Conservation (phyloP, 306 rosid species). For the Fagus crenata region DNA sequence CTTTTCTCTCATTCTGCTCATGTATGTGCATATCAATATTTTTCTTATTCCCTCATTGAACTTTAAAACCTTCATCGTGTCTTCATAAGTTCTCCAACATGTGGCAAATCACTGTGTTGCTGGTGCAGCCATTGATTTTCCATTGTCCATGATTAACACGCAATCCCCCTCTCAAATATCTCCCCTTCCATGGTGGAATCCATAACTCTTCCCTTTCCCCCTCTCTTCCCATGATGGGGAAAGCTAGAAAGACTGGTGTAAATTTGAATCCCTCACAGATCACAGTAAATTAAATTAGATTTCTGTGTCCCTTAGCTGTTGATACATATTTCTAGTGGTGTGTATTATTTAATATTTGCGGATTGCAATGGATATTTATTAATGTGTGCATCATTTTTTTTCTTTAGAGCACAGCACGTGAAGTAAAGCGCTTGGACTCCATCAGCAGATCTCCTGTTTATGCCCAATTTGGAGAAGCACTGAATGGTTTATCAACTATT, state of each 20-base stretch:
- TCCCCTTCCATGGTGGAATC: not conserved
- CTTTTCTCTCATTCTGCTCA: not conserved
- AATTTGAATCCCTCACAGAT: not conserved
- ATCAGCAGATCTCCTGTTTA: conserved; percentile 92
- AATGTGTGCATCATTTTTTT: conserved; percentile 17
- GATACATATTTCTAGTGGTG: not conserved
- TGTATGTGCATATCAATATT: not conserved
- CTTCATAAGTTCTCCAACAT: not conserved
- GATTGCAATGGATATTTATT: not conserved
- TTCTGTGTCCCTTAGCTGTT: not conserved
- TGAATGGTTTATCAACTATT: conserved; percentile 80
- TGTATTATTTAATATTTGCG: not conserved
- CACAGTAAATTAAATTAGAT: not conserved
- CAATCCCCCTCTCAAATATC: not conserved
- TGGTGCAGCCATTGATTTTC: not conserved
- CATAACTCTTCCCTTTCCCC: not conserved
- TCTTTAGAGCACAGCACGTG: conserved; percentile 83
- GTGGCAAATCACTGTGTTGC: not conserved
- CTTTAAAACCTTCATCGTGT: not conserved
- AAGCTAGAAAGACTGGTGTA: not conserved
- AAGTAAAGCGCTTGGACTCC: conserved; percentile 91
- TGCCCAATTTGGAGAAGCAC: conserved; percentile 96
- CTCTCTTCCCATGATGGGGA: not conserved
- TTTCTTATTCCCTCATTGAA: not conserved
- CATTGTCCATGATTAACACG: too few relatives aligned